Conservation (phyloP, 2,329 filamentous ascomycete genomes). For the Cladosporium velox region DNA sequence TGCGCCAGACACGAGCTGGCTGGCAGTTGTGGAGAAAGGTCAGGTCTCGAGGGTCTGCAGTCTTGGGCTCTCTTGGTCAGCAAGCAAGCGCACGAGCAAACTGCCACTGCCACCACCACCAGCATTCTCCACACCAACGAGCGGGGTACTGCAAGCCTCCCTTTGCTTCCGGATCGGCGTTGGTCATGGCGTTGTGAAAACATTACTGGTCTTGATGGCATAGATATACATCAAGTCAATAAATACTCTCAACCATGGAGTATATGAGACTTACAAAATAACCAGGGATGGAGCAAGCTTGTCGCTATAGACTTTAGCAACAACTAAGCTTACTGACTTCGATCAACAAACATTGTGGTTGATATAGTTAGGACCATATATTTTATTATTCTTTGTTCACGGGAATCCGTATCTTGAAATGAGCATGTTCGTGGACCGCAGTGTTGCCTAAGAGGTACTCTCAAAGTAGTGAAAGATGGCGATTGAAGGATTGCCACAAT, state of each 20-base stretch:
- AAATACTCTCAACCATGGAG: not conserved
- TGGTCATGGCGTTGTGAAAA: not conserved
- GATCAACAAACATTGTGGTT: not conserved
- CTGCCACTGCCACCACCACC: not conserved
- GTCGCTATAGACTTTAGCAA: not conserved
- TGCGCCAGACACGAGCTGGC: not conserved
- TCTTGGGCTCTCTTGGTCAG: not conserved
- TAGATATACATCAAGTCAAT: not conserved
- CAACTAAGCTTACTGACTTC: not conserved
- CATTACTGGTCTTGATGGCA: not conserved
- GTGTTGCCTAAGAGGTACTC: too few relatives aligned
- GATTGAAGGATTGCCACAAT: too few relatives aligned
- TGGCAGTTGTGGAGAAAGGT: not conserved
- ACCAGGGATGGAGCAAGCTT: not conserved
- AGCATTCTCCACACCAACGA: not conserved
- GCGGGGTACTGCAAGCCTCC: not conserved
- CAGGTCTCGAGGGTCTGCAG: not conserved
- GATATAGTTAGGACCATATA: not conserved
- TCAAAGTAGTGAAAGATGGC: too few relatives aligned
- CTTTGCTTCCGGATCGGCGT: not conserved
- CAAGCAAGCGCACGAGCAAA: slow-evolving; percentile 1
- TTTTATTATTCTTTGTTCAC: not conserved
- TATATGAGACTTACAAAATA: not conserved
- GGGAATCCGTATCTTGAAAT: too few relatives aligned
- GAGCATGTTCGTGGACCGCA: not conserved